Conservation (phyloP, 495 filamentous ascomycete genomes). For the Trichoderma asperelloides region DNA sequence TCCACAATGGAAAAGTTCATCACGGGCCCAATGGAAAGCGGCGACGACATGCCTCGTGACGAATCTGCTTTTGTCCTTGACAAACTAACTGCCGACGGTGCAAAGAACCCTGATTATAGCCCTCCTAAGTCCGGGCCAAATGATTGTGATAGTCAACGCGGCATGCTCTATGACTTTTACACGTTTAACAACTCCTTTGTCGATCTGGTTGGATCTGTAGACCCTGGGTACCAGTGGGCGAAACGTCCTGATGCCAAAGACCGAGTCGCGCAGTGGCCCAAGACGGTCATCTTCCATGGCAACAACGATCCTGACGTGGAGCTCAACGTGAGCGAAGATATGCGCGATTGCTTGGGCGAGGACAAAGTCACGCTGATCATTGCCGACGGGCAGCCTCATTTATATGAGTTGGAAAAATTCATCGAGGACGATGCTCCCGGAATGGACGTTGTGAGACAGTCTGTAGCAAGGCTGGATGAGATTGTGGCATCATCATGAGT, state of each 20-base stretch:
- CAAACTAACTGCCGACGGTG: slow-evolving; percentile 11
- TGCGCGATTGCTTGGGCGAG: slow-evolving; percentile 10
- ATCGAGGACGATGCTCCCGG: slow-evolving; percentile 10
- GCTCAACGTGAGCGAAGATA: slow-evolving; percentile 10
- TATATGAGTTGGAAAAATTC: slow-evolving; percentile 16
- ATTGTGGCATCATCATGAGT: neutral
- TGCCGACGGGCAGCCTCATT: slow-evolving; percentile 14
- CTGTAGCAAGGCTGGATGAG: slow-evolving; percentile 13
- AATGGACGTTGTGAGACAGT: slow-evolving; percentile 11
- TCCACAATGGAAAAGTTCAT: slow-evolving; percentile 13
- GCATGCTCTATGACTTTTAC: slow-evolving; percentile 17
- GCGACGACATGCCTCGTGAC: neutral
- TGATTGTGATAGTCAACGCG: slow-evolving; percentile 1
- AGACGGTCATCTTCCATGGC: slow-evolving; percentile 18
- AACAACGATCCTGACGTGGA: slow-evolving; percentile 16
- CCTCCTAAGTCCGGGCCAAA: neutral
- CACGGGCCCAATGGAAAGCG: slow-evolving; percentile 12
- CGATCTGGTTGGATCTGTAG: slow-evolving; percentile 12
- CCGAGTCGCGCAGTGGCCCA: slow-evolving; percentile 13
- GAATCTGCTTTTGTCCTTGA: slow-evolving; percentile 11
- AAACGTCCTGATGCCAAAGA: neutral
- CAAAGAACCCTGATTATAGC: slow-evolving; percentile 10
- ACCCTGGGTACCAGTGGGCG: slow-evolving; percentile 16
- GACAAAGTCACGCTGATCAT: slow-evolving; percentile 12
- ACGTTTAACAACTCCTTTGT: slow-evolving; percentile 15